A percentile compares a stretch with the other conserved stretches of the same genome.
These are phyloP conservation scores for Vicia sativa DNA, from an alignment of 306 rosid species.

Conservation along the genomic window DNA sequence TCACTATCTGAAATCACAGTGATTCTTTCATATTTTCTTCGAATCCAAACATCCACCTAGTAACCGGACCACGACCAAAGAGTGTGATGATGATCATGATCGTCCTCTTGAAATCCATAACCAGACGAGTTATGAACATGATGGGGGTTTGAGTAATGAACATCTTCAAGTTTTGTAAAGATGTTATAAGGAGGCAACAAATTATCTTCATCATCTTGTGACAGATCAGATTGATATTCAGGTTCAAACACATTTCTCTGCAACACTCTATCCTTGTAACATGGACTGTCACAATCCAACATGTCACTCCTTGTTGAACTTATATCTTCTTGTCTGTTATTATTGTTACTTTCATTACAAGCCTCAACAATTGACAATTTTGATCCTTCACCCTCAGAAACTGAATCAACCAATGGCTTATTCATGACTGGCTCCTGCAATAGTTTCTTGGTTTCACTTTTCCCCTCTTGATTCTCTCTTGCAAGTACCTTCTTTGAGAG, in stretches of 20 bases:
- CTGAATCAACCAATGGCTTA: conserved; percentile 40
- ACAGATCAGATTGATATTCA: conserved; percentile 64
- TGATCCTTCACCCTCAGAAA: conserved; percentile 60
- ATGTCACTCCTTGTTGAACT: conserved; percentile 71
- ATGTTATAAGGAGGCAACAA: conserved; percentile 53
- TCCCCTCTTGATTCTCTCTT: conserved; percentile 49
- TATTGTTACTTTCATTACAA: conserved; percentile 36
- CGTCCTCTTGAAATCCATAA: conserved; percentile 73
- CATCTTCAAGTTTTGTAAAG: conserved; percentile 70
- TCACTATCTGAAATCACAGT: background rate
- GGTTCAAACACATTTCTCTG: conserved; percentile 58
- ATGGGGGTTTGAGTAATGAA: conserved; percentile 62
- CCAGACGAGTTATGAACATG: conserved; percentile 44
- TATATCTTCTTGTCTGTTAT: conserved; percentile 56
- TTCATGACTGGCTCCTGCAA: conserved; percentile 33
- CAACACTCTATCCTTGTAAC: conserved; percentile 55
- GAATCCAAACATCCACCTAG: background rate
- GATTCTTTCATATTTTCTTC: background rate
- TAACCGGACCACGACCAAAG: conserved; percentile 75
- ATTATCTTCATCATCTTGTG: conserved; percentile 84
- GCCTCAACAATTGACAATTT: conserved; percentile 48
- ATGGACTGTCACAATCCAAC: conserved; percentile 74
- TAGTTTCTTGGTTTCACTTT: conserved; percentile 49
- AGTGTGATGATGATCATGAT: conserved; percentile 54
- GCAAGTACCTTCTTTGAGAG: conserved; percentile 53